phyloP scores from a whole-genome alignment of 306 rosid species.

The Delonix regia region DNA sequence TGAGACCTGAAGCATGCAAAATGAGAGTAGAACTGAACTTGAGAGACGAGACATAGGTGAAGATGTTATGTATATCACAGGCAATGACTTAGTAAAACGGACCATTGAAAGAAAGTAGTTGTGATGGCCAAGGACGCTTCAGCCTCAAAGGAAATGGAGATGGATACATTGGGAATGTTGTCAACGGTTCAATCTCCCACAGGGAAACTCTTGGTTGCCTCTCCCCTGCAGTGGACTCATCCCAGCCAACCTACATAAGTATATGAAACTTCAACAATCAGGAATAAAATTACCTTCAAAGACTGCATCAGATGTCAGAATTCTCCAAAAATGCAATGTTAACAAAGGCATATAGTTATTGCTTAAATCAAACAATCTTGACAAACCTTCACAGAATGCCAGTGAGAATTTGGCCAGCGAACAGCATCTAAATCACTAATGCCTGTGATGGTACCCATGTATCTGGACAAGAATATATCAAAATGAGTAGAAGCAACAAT shows the following conservation, averaged over 20 bases:
- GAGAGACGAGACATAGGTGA: neutral
- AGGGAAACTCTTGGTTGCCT: too few species aligned
- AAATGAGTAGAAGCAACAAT: neutral
- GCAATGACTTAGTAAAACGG: neutral
- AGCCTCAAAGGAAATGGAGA: too few species aligned
- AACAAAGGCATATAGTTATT: conserved; percentile 3
- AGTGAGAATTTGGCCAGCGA: conserved; percentile 76
- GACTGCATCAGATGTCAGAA: conserved; percentile 13
- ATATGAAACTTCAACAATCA: conserved; percentile 22
- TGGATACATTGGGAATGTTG: too few species aligned
- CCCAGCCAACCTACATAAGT: neutral
- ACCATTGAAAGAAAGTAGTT: too few species aligned
- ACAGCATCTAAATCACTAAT: conserved; percentile 64
- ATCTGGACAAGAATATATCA: conserved; percentile 45
- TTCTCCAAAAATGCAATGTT: conserved; percentile 31
- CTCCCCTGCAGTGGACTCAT: too few species aligned
- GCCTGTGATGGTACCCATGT: conserved; percentile 77
- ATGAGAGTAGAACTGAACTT: neutral
- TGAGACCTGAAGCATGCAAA: conserved; percentile 45
- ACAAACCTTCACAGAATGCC: conserved; percentile 82
- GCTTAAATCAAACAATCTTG: conserved; percentile 26
- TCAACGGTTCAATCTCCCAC: too few species aligned
- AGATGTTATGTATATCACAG: neutral
- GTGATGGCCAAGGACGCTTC: too few species aligned
- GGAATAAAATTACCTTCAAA: neutral